Evolutionary conservation across 2,329 filamentous ascomycete genomes (phyloP).

Genomic region (Colletotrichum caudatum): DNA sequence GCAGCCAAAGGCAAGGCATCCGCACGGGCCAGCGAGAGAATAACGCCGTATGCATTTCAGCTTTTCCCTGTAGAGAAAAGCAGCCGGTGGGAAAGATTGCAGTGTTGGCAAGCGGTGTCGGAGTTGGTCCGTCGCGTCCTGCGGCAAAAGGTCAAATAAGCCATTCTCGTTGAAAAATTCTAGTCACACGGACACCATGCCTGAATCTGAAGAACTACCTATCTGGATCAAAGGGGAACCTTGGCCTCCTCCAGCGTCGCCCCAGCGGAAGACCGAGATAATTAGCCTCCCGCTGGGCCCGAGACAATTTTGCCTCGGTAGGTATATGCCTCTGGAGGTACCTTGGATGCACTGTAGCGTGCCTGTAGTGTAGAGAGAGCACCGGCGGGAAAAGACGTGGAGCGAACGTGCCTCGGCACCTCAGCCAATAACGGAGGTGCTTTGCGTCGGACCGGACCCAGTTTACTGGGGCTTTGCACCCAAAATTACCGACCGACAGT

Average conservation of each 20-base stretch:
- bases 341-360: background rate
- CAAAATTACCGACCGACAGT: background rate
- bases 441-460: conserved; percentile 21
- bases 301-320: conserved; percentile 28
- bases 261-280: conserved; percentile 27
- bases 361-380: conserved; percentile 1
- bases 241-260: background rate
- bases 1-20: background rate
- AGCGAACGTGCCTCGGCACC: conserved; percentile 32
- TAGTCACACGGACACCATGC: conserved; percentile 5
- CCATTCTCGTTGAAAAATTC: background rate
- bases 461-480: conserved; percentile 15
- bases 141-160: conserved; percentile 9
- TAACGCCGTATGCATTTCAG: background rate
- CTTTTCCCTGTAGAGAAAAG: background rate
- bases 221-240: conserved; percentile 11
- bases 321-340: background rate
- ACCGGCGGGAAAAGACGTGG: background rate
- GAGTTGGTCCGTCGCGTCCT: conserved; percentile 1
- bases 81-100: background rate
- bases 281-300: conserved; percentile 18
- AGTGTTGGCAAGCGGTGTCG: background rate
- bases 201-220: background rate
- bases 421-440: conserved; percentile 22
- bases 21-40: background rate